Evolutionary conservation across 176 grass and related monocot genomes (phyloP).

Genomic region (Tillandsia fasciculata): DNA sequence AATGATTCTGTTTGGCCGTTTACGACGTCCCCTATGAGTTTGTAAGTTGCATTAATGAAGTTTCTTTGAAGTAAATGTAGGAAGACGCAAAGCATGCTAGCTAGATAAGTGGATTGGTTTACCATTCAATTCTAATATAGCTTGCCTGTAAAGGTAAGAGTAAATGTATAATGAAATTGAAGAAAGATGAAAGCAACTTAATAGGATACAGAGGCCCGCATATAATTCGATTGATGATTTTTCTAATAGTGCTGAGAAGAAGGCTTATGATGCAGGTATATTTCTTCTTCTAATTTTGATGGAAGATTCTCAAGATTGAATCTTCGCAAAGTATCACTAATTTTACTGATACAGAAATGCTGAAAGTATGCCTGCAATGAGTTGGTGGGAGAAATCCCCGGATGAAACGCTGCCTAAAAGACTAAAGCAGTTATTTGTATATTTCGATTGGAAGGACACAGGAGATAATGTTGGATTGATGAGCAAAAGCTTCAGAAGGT

Average conservation of each 20-base stretch:
- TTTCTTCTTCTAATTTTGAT: background rate
- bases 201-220: too few species aligned
- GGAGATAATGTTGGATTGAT: too few species aligned
- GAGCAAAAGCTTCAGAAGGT: too few species aligned
- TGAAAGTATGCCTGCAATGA: too few species aligned
- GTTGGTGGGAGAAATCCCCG: too few species aligned
- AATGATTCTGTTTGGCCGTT: background rate
- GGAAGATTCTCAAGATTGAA: background rate
- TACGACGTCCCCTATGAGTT: background rate
- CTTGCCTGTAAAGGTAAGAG: background rate
- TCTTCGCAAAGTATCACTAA: background rate
- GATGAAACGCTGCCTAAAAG: too few species aligned
- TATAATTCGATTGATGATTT: too few species aligned
- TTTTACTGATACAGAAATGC: background rate
- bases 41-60: background rate
- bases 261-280: constrained; percentile 26
- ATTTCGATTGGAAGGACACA: too few species aligned
- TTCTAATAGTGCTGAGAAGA: too few species aligned
- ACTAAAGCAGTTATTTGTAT: too few species aligned
- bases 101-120: background rate
- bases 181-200: too few species aligned
- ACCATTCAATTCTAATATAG: background rate
- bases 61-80: background rate
- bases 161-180: too few species aligned
- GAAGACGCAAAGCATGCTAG: background rate